A percentile compares a stretch with the other conserved stretches of the same genome.
phyloP scores from a whole-genome alignment of 306 rosid genomes.

The Lathyrus tuberosus region DNA sequence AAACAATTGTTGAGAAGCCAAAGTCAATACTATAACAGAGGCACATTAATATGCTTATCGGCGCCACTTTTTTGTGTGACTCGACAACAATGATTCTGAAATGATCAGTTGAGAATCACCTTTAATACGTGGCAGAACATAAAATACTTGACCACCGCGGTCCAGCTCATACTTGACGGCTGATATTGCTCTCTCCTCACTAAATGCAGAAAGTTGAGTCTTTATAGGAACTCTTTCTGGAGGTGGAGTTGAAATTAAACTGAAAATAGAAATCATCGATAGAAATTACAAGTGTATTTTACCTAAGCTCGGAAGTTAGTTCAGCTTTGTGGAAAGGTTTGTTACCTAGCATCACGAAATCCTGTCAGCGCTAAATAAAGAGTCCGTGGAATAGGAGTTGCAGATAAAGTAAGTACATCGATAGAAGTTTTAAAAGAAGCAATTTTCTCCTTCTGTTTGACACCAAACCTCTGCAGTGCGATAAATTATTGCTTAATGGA shows the following conservation, averaged over 20 bases:
- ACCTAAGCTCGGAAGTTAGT: constrained; percentile 32
- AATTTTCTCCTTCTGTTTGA: constrained; percentile 94
- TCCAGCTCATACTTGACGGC: constrained; percentile 83
- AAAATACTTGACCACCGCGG: constrained; percentile 91
- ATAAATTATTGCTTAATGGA: constrained; percentile 34
- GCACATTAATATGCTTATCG: constrained; percentile 23
- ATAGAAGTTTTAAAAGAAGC: constrained; percentile 93
- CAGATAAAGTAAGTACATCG: constrained; percentile 92
- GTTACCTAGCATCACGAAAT: constrained; percentile 96
- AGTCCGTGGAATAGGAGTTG: constrained; percentile 96
- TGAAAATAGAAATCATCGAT: constrained; percentile 47
- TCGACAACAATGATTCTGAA: constrained; percentile 24
- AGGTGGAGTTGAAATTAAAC: constrained; percentile 96
- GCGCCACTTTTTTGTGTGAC: background rate
- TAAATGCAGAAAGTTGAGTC: constrained; percentile 82
- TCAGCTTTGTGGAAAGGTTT: constrained; percentile 24
- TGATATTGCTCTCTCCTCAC: constrained; percentile 69
- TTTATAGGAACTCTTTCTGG: constrained; percentile 95
- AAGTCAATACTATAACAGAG: constrained; percentile 32
- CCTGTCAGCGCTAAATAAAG: constrained; percentile 96
- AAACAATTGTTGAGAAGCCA: constrained; percentile 37
- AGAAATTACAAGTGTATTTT: constrained; percentile 32
- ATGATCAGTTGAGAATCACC: constrained; percentile 52
- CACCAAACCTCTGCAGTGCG: constrained; percentile 85
- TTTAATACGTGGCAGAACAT: constrained; percentile 92